Conservation (phyloP, 257 asterid species). For the Gynochthodes officinalis region DNA sequence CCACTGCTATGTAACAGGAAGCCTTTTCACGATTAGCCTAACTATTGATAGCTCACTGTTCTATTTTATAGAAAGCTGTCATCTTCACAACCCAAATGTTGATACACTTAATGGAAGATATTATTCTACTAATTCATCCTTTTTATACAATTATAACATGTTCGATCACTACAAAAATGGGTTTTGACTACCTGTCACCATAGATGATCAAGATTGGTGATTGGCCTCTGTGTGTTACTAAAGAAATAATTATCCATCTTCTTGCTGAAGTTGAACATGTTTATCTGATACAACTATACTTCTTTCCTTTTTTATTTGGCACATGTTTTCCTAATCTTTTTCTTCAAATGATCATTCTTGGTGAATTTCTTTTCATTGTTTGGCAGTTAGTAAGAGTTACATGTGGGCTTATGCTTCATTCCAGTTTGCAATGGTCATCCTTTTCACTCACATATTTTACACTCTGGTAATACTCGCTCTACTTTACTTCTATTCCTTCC, state of each 20-base stretch:
- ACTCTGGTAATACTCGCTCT: conserved; percentile 48
- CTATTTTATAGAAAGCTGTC: too few relatives aligned
- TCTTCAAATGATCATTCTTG: background rate
- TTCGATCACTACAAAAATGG: background rate
- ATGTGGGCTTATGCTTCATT: conserved; percentile 97
- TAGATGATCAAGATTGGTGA: background rate
- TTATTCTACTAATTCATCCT: too few relatives aligned
- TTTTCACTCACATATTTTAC: conserved; percentile 88
- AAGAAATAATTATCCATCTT: background rate
- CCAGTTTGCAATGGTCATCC: conserved; percentile 93
- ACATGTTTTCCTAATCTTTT: background rate
- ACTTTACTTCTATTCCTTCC: background rate
- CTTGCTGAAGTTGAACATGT: background rate
- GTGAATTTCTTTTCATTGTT: conserved; percentile 8
- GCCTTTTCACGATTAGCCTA: too few relatives aligned
- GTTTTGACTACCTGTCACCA: background rate
- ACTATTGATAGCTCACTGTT: too few relatives aligned
- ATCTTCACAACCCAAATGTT: too few relatives aligned
- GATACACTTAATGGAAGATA: too few relatives aligned
- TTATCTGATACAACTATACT: background rate
- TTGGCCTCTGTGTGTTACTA: background rate
- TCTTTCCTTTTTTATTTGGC: background rate
- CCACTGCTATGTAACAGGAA: too few relatives aligned
- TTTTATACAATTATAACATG: too few relatives aligned
- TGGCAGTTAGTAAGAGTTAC: conserved; percentile 87